These are phyloP conservation scores for Basidiobolus meristosporus DNA, from an alignment of 371 early-diverging fungal genomes.

Conservation along the genomic window DNA sequence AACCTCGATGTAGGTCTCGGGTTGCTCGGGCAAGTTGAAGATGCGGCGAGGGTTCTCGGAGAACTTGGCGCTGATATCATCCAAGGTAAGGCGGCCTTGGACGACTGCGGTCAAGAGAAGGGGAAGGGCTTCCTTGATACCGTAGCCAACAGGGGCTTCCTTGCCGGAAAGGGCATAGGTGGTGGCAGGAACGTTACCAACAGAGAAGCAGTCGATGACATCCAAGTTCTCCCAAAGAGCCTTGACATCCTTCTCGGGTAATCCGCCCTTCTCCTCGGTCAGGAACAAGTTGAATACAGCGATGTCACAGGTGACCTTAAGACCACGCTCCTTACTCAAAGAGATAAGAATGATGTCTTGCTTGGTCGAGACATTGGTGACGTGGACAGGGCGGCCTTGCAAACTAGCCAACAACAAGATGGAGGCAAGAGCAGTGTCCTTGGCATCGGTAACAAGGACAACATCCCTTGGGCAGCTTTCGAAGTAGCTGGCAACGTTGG, in stretches of 20 bases:
- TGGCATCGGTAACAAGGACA: constrained; percentile 65
- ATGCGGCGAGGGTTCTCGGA: constrained; percentile 73
- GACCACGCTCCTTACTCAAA: constrained; percentile 73
- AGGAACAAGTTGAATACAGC: constrained; percentile 65
- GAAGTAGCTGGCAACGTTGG: constrained; percentile 38
- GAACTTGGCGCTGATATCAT: constrained; percentile 52
- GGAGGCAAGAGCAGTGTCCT: constrained; percentile 72
- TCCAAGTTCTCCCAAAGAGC: constrained; percentile 63
- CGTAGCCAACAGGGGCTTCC: constrained; percentile 17
- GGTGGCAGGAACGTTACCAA: constrained; percentile 48
- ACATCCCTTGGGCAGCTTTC: constrained; percentile 49
- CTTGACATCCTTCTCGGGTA: constrained; percentile 37
- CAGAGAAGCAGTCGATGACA: constrained; percentile 76
- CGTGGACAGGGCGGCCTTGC: constrained; percentile 64
- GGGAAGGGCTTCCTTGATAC: constrained; percentile 58
- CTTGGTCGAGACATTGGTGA: constrained; percentile 55
- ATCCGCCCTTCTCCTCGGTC: constrained; percentile 17
- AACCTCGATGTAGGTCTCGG: constrained; percentile 78
- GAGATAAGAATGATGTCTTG: constrained; percentile 70
- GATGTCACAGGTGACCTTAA: constrained; percentile 85
- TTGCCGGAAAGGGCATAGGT: constrained; percentile 22
- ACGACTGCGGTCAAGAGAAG: constrained; percentile 66
- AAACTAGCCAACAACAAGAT: constrained; percentile 69
- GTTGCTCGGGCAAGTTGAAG: constrained; percentile 70
- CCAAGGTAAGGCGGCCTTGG: constrained; percentile 56